These are phyloP conservation scores for Parastagonospora avenae DNA, from an alignment of 2,329 filamentous ascomycete genomes.

Conservation along the genomic window DNA sequence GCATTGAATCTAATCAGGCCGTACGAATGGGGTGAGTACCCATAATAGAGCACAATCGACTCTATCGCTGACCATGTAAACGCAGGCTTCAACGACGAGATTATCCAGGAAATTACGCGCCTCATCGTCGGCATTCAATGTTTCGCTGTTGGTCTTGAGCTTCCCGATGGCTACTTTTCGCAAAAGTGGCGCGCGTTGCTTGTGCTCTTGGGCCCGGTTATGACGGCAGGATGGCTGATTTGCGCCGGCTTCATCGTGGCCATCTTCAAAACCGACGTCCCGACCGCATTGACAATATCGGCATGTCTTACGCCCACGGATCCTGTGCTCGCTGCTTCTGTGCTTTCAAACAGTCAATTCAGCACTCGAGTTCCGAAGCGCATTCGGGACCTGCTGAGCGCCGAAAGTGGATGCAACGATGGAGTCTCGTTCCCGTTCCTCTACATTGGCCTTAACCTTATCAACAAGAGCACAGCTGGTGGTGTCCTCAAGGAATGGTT, in stretches of 20 bases:
- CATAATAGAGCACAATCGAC: background rate
- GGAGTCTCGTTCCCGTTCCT: constrained; percentile 62
- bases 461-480: constrained; percentile 47
- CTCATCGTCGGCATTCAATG: constrained; percentile 54
- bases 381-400: constrained; percentile 57
- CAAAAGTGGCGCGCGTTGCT: constrained; percentile 58
- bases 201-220: constrained; percentile 58
- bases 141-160: constrained; percentile 45
- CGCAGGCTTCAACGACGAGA: constrained; percentile 42
- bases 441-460: constrained; percentile 56
- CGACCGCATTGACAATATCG: constrained; percentile 57
- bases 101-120: constrained; percentile 50
- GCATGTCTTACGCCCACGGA: constrained; percentile 64
- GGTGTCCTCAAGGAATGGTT: constrained; percentile 58
- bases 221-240: constrained; percentile 56
- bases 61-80: background rate
- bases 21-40: constrained; percentile 43
- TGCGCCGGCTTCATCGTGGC: constrained; percentile 54
- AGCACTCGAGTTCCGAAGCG: constrained; percentile 57
- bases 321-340: constrained; percentile 60
- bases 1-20: constrained; percentile 49
- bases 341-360: constrained; percentile 60
- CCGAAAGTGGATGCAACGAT: constrained; percentile 63
- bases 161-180: constrained; percentile 54
- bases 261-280: constrained; percentile 53